phyloP scores from a whole-genome alignment of 2,329 filamentous ascomycete genomes.

The Tolypocladium nubicola region DNA sequence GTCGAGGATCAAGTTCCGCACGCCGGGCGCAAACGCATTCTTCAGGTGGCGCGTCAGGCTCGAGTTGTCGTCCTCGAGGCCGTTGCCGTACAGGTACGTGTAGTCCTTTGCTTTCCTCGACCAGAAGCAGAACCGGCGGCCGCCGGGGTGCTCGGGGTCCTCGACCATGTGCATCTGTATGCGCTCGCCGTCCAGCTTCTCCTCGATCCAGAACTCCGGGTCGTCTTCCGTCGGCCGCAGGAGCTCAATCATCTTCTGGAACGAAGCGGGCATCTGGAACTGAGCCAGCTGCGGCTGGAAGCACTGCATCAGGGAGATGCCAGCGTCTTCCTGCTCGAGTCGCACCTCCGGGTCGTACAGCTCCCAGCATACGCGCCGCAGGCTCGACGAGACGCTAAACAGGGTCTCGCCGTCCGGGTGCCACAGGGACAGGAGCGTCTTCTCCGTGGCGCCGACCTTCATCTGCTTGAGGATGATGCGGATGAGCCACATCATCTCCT shows the following conservation, averaged over 20 bases:
- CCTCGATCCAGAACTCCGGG: constrained; percentile 86
- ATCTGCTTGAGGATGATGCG: constrained; percentile 79
- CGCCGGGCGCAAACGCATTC: constrained; percentile 64
- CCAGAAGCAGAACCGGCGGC: constrained; percentile 76
- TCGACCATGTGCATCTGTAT: constrained; percentile 92
- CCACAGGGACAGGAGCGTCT: constrained; percentile 76
- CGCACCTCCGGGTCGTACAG: constrained; percentile 62
- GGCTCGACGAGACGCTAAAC: constrained; percentile 84
- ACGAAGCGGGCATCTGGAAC: constrained; percentile 70
- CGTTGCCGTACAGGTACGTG: constrained; percentile 80
- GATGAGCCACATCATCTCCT: constrained; percentile 90
- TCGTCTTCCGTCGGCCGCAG: constrained; percentile 58
- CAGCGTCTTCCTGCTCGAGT: constrained; percentile 64
- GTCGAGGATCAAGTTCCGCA: constrained; percentile 82
- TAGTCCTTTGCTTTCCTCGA: constrained; percentile 95
- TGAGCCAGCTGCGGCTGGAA: constrained; percentile 94
- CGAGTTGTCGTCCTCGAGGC: constrained; percentile 62
- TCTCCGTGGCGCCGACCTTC: constrained; percentile 70
- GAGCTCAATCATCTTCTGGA: constrained; percentile 67
- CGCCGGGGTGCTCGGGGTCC: constrained; percentile 57
- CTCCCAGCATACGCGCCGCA: constrained; percentile 92
- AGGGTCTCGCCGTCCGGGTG: constrained; percentile 66
- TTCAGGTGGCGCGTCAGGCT: constrained; percentile 72
- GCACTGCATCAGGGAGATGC: constrained; percentile 79
- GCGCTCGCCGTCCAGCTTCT: constrained; percentile 92